Base-by-base conservation (phyloP, 1,284 basidiomycete genomes). In the Ustilago loliicola region DNA sequence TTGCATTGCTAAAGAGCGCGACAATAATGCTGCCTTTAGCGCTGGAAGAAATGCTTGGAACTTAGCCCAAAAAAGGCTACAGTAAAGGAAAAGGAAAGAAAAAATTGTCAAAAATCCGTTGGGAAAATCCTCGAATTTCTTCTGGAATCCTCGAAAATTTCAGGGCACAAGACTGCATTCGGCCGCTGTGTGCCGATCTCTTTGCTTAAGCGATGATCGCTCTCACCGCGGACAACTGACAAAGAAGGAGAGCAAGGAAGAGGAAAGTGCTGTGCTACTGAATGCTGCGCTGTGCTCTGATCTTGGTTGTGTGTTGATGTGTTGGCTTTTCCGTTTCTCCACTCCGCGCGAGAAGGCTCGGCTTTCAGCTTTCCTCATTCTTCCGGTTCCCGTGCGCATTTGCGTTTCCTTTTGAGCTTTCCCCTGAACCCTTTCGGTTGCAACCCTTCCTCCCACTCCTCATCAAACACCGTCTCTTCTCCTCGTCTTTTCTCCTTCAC, bases 301-400 rank as follows among this genome's bases (percentile, higher is more conserved):
- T 51, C 3, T 29, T 17, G 34, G 27, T 29, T 17, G 34, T 53
- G 51, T 53, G 30, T 53, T 53, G 51, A 53, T 53, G 51, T 53
- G 51, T 53, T 50, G 23, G 47, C 23, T 27, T 45, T 32, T 19
- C 25, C 3, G 10, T 50, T 56, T 56, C 42, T 57, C 59, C 61
- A 54, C 59, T 58, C 21, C n/a, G 11, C 9, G 38, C 38, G 1
- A 45, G n/a, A 45, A 21, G 21, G n/a, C 27, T 50, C 55, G 61
- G 65, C 57, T 56, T 58, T 52, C 38, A 55, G 27, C 52, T 36
- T 54, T 58, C 62, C 65, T 62, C 51, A n/a, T 70, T 64, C 66
- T 71, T 72, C 56, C 65, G 63, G 53, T 58, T 47, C 48, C 58
- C 47, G 62, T 66, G 71, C 70, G 61, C 66, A 56, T 10, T 38